Conservation (phyloP, 2,329 filamentous ascomycete species). For the Calonectria henricotiae region DNA sequence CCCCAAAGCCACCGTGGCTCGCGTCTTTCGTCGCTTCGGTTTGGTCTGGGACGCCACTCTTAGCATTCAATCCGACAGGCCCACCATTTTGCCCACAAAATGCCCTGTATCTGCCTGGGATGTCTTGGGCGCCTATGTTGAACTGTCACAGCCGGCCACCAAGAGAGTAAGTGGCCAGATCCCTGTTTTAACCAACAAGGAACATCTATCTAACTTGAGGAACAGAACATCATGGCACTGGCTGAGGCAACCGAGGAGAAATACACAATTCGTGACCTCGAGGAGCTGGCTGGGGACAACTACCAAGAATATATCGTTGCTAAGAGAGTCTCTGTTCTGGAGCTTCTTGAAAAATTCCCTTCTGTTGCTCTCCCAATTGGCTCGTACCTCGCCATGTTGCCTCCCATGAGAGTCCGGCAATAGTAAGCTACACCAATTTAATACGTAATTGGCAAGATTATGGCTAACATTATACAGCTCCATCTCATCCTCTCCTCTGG, state of each 20-base stretch:
- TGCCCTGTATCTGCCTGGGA: constrained; percentile 74
- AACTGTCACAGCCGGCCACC: constrained; percentile 81
- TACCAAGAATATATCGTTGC: constrained; percentile 67
- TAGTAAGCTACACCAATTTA: constrained; percentile 64
- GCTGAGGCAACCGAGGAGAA: constrained; percentile 67
- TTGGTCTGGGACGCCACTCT: constrained; percentile 80
- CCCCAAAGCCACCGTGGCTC: constrained; percentile 72
- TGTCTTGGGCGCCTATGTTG: constrained; percentile 80
- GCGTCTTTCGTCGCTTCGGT: constrained; percentile 77
- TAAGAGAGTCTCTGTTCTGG: constrained; percentile 77
- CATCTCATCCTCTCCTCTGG: constrained; percentile 82
- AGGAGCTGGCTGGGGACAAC: constrained; percentile 63
- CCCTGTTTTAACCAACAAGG: neutral
- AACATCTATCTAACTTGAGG: neutral
- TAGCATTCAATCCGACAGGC: constrained; percentile 70
- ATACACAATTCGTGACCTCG: constrained; percentile 62
- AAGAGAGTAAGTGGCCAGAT: constrained; percentile 67
- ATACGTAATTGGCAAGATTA: neutral
- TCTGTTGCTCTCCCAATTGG: constrained; percentile 75
- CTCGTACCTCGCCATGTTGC: constrained; percentile 80
- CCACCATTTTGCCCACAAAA: constrained; percentile 70
- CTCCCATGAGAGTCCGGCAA: constrained; percentile 84
- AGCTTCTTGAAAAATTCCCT: constrained; percentile 78
- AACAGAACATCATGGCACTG: constrained; percentile 61
- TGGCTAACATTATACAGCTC: constrained; percentile 61